Base-by-base conservation (phyloP, 2,329 filamentous ascomycete genomes). In the Colletotrichum plurivorum region DNA sequence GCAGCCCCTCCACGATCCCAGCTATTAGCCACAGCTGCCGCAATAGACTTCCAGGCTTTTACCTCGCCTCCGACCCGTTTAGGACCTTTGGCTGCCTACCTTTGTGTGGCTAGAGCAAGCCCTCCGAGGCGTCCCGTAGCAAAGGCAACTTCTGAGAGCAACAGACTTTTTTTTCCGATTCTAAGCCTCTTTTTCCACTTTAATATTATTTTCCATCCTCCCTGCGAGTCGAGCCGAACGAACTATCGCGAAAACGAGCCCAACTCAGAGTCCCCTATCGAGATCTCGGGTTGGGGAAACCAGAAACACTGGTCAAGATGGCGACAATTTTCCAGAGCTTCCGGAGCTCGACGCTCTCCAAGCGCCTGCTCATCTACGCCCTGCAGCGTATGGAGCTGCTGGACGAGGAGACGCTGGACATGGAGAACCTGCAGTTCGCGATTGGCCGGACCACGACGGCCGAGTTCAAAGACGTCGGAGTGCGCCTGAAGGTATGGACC, bases 341-440 rank as follows among this genome's bases (percentile, higher is more conserved):
- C 75, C 82, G 84, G 75, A 85, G 82, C 78, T 89, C 94, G 72
- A 93, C 89, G 74, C 94, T 97, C 85, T 93, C 95, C 83, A 97
- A 96, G 87, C 91, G 92, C 79, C 87, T 98, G 75, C 88, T 98
- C 73, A 92, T 94, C 73, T 97, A 96, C 84, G 94, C 92, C 57
- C 85, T 99, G 49, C 92, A 92, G 25, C 90, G 92, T 67, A 86
- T 97, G 68, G 94, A 97, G 74, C 86, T 98, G 63, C 89, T 99
- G 69, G 96, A 98, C 76, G 93, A 94, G 66, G 92, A 97, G 77
- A 91, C 93, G 13, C 84, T 98, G 73, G 93, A 98, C 76, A 87
- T 96, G 71, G 94, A 96, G 72, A 94, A 94, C 73, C 83, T 98
- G 71, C 94, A 97, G 74, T 89, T 98, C 73, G 91, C 90, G 53